These are phyloP conservation scores for Westerdykella aurantiaca DNA, from an alignment of 2,329 filamentous ascomycete species.

Conservation along the genomic window DNA sequence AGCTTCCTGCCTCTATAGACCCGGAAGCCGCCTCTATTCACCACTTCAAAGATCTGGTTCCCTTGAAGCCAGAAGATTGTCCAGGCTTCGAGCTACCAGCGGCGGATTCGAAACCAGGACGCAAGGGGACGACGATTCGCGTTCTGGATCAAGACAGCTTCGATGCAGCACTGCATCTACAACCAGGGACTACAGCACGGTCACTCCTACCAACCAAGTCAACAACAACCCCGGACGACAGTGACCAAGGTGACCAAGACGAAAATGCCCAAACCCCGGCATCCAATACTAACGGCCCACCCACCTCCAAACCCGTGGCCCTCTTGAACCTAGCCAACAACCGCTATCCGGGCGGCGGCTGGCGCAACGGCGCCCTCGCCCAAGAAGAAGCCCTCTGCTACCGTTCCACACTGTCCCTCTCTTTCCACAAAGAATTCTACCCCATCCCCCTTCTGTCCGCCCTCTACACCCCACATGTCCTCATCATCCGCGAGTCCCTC, in stretches of 20 bases:
- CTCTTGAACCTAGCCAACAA: slow-evolving; percentile 63
- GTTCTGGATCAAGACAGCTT: slow-evolving; percentile 32
- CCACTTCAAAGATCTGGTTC: slow-evolving; percentile 10
- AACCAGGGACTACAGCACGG: slow-evolving; percentile 10
- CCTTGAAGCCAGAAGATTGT: slow-evolving; percentile 17
- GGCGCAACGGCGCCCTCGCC: slow-evolving; percentile 55
- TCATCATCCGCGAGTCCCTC: slow-evolving; percentile 52
- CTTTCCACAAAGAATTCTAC: slow-evolving; percentile 48
- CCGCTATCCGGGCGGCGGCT: slow-evolving; percentile 56
- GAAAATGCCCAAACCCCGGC: background rate
- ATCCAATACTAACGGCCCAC: background rate
- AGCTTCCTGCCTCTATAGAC: slow-evolving; percentile 13
- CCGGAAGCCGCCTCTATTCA: slow-evolving; percentile 15
- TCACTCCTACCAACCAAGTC: background rate
- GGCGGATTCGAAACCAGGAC: slow-evolving; percentile 12
- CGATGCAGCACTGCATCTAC: slow-evolving; percentile 26
- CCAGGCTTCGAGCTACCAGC: slow-evolving; percentile 15
- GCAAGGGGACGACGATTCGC: slow-evolving; percentile 21
- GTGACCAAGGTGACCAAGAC: background rate
- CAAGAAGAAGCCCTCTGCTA: slow-evolving; percentile 68
- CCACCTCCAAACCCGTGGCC: slow-evolving; percentile 41
- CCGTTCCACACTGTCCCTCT: slow-evolving; percentile 51
- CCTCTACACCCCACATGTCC: slow-evolving; percentile 56
- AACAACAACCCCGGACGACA: background rate
- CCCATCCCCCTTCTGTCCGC: slow-evolving; percentile 48